Base-by-base conservation (phyloP, 257 asterid species). In the Prunella vulgaris region DNA sequence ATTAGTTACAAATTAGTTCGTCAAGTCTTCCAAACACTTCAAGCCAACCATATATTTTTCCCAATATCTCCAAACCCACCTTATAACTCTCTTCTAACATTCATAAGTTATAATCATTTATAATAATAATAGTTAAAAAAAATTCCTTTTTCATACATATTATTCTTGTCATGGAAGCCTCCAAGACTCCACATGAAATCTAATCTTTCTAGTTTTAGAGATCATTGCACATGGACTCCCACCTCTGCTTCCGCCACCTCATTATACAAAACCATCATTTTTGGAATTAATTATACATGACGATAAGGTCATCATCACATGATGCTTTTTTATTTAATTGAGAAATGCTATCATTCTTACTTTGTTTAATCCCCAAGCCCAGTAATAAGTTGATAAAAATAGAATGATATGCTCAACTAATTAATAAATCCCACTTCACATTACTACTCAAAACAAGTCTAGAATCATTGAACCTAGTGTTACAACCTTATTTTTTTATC, bases 171-270 rank as follows among this genome's bases (percentile, higher is more conserved):
- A n/a, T 4, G 12, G 48, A 40, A 40, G 15, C 17, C 27, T 32
- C 38, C 44, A n/a, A n/a, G n/a, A n/a, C n/a, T 57, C 65, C 84
- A 80, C 74, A 59, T 72, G 79, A 69, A 73, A 76, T 76, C 79
- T 69, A 73, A 80, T 80, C 81, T 68, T 76, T 35, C 76, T 57
- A 42, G 35, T 42, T 64, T 40, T 71, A 61, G 75, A 75, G n/a
- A 44, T 44, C 6, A 14, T 20, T 7, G 73, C 78, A 70, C 80
- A 71, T 79, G 83, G 66, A 60, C 51, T 70, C 71, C 32, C 28
- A 7, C 42, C 40, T 35, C 40, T 37, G n/a, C n/a, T n/a, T n/a
- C 44, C n/a, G 38, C 80, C 32, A 64, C 73, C 70, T 68, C 52
- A 60, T 59, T 71, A n/a, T 77, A 65, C 57, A 72, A 77, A 60